Evolutionary conservation across 768 basidiomycete species (phyloP), one percentile per base, ranked within the genome.

Genomic region (Mycena albidolilacea): DNA sequence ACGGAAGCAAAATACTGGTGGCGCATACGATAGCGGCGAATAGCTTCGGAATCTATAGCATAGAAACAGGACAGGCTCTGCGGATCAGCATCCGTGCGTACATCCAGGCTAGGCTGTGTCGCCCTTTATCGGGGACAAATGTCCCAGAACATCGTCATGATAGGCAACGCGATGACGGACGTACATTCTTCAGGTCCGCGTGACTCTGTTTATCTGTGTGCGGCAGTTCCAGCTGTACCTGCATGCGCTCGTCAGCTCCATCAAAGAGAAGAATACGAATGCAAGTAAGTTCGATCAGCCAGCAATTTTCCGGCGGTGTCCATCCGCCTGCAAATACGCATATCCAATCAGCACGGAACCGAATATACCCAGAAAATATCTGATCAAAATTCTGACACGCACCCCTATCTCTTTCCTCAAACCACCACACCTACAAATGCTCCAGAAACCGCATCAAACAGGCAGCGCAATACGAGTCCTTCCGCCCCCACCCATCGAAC

Each of bases 221-320:
- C 30, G 55, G 55, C 55, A 57, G 30, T 57, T 57, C 55, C 55
- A 57, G n/a, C 55, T 35, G 9, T 57, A 57, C 55, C 55, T 57
- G 55, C 19, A n/a, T n/a, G n/a, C n/a, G n/a, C 2, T n/a, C 19
- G 55, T n/a, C 8, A 37, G 55, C 12, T 2, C 55, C 2, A 35
- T 3, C 30, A 15, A 10, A 7, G 17, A n/a, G 35, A 37, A 8
- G n/a, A n/a, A n/a, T n/a, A n/a, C n/a, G n/a, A n/a, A n/a, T 37
- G 19, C 14, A n/a, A n/a, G n/a, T n/a, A n/a, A n/a, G n/a, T 57
- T 12, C 35, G 30, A 57, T 35, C 14, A 3, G 37, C 55, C 30
- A 37, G 55, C 55, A 57, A 37, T 57, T 10, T 57, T 57, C 55
- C 55, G 55, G 55, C 4, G 55, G 35, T 14, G 9, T 37, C 55